Evolutionary conservation across 805 yeast species (phyloP).

Genomic region (Helenozyma baotianmanensis): DNA sequence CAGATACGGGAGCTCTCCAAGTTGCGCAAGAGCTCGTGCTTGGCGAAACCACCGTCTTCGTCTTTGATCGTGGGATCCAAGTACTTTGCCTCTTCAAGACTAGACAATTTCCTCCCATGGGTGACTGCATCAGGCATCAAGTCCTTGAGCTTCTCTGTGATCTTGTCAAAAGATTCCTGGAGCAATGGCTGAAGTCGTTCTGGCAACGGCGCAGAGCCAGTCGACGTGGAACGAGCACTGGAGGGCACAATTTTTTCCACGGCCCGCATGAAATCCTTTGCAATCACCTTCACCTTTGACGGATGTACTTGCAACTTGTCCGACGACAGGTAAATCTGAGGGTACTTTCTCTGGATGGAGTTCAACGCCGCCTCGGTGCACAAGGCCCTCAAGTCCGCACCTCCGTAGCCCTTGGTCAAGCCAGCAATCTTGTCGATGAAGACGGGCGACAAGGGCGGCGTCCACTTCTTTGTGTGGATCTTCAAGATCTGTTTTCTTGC

Average conservation of each 20-base stretch:
- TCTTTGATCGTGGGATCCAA: conserved; percentile 54
- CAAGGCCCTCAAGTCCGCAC: conserved; percentile 91
- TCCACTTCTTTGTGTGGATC: conserved; percentile 90
- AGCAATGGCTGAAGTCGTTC: conserved; percentile 63
- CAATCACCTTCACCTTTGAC: conserved; percentile 60
- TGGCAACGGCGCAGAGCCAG: conserved; percentile 75
- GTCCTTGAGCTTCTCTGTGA: conserved; percentile 46
- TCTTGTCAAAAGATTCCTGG: conserved; percentile 41
- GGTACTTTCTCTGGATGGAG: conserved; percentile 86
- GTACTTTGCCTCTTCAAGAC: conserved; percentile 67
- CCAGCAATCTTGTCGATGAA: conserved; percentile 67
- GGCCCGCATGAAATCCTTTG: conserved; percentile 83
- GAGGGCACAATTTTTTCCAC: conserved; percentile 87
- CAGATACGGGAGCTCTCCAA: conserved; percentile 61
- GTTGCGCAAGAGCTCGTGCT: conserved; percentile 54
- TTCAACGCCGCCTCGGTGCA: conserved; percentile 95
- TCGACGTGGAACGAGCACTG: conserved; percentile 77
- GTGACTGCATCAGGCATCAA: conserved; percentile 53
- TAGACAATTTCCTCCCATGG: conserved; percentile 39
- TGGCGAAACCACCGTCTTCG: conserved; percentile 60
- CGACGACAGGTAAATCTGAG: conserved; percentile 79
- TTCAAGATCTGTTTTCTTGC: conserved; percentile 75
- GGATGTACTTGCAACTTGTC: conserved; percentile 76
- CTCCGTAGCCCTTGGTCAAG: conserved; percentile 93
- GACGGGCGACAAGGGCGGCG: conserved; percentile 55